Conservation (phyloP, 345 rosid genomes). For the Eucalyptus tenuipes region DNA sequence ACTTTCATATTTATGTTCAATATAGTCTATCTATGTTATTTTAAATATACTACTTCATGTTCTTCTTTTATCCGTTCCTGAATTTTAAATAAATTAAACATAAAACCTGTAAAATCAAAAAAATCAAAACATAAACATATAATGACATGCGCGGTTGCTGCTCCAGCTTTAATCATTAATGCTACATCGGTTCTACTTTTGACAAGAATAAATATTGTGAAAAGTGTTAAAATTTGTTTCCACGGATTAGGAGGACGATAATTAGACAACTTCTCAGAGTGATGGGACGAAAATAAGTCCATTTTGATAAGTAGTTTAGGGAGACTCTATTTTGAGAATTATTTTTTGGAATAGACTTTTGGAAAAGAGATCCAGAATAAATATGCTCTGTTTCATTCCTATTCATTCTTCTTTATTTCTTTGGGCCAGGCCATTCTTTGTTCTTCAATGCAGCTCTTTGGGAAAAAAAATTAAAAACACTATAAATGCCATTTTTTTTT, state of each 20-base stretch:
- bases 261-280: too few relatives aligned
- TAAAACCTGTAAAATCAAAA: background rate
- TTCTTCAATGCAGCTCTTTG: background rate
- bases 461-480: too few relatives aligned
- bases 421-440: background rate
- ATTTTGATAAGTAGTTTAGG: background rate
- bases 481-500: too few relatives aligned
- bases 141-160: background rate
- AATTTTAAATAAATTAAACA: fast-evolving
- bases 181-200: background rate
- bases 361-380: background rate
- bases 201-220: background rate
- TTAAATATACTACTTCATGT: background rate
- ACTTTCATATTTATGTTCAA: background rate
- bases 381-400: background rate
- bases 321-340: background rate
- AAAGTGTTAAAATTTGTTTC: background rate
- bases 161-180: background rate
- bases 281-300: background rate
- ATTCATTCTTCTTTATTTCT: background rate
- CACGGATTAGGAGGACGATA: background rate
- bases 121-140: background rate
- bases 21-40: background rate
- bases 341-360: background rate
- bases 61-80: background rate